Evolutionary conservation across 2,329 filamentous ascomycete species (phyloP).

Genomic region (Zalaria sp.): DNA sequence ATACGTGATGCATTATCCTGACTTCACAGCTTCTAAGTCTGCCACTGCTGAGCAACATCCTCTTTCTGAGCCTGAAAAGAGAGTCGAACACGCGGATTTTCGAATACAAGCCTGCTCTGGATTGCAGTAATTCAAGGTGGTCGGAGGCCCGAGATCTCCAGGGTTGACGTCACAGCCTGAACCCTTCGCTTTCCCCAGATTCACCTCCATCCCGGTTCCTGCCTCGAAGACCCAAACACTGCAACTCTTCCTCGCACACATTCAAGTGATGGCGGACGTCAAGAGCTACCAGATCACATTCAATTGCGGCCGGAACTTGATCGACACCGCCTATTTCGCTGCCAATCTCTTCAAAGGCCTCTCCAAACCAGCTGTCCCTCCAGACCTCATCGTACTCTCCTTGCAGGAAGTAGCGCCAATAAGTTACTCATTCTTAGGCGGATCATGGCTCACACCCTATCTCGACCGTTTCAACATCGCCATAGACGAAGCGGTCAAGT

Average conservation of each 20-base stretch:
- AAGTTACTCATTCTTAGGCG: conserved; percentile 71
- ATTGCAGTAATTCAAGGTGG: no score
- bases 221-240: no score
- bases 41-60: no score
- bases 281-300: conserved; percentile 73
- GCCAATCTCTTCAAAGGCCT: conserved; percentile 35
- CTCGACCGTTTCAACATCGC: conserved; percentile 57
- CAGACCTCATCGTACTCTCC: conserved; percentile 50
- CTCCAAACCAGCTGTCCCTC: conserved; percentile 39
- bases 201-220: no score
- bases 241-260: no score
- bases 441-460: conserved; percentile 64
- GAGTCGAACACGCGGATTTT: no score
- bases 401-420: conserved; percentile 87
- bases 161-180: no score
- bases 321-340: conserved; percentile 58
- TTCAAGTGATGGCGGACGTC: conserved; percentile 27
- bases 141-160: no score
- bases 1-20: conserved; percentile 9
- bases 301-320: conserved; percentile 65
- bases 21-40: no score
- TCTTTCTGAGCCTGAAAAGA: no score
- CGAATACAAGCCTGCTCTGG: no score
- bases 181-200: no score
- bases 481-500: conserved; percentile 26